Evolutionary conservation across 2,329 filamentous ascomycete species (phyloP).

Genomic region (Colletotrichum graminicola): DNA sequence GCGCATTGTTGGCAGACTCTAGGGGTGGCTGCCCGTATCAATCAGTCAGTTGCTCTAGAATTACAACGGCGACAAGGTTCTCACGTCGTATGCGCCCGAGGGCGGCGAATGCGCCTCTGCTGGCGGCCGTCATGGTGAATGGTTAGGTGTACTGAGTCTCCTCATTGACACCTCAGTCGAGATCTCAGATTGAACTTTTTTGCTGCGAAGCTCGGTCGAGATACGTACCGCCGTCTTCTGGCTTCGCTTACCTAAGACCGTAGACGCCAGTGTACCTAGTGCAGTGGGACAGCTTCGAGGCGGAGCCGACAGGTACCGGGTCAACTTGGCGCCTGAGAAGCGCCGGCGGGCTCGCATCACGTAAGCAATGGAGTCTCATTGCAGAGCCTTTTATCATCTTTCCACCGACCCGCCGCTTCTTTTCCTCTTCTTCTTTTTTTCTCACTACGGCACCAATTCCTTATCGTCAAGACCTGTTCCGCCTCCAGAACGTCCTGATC

Average conservation of each 20-base stretch:
- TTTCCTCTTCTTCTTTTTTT: slow-evolving; percentile 50
- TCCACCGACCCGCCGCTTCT: slow-evolving; percentile 18
- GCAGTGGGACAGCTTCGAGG: background rate
- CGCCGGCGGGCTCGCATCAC: background rate
- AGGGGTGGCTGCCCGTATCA: slow-evolving; percentile 45
- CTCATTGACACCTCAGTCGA: slow-evolving; percentile 35
- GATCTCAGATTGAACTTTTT: slow-evolving; percentile 48
- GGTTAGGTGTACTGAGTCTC: slow-evolving; percentile 32
- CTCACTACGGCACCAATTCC: slow-evolving; percentile 80
- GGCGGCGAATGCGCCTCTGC: slow-evolving; percentile 66
- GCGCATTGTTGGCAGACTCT: slow-evolving; percentile 56
- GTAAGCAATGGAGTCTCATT: slow-evolving; percentile 25
- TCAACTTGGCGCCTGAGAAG: slow-evolving; percentile 14
- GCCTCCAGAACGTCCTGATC: slow-evolving; percentile 84
- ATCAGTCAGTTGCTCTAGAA: slow-evolving; percentile 32
- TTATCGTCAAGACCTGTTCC: slow-evolving; percentile 91
- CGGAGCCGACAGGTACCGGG: slow-evolving; percentile 4
- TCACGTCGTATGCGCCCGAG: slow-evolving; percentile 64
- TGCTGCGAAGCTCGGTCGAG: slow-evolving; percentile 39
- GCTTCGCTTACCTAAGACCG: slow-evolving; percentile 41
- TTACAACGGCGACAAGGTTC: slow-evolving; percentile 43
- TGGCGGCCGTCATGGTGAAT: slow-evolving; percentile 65
- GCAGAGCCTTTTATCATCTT: slow-evolving; percentile 42
- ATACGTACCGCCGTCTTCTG: slow-evolving; percentile 47
- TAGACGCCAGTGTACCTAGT: background rate